Conservation (phyloP, 352 stramenopile species). For the Blastocystis sp. region DNA sequence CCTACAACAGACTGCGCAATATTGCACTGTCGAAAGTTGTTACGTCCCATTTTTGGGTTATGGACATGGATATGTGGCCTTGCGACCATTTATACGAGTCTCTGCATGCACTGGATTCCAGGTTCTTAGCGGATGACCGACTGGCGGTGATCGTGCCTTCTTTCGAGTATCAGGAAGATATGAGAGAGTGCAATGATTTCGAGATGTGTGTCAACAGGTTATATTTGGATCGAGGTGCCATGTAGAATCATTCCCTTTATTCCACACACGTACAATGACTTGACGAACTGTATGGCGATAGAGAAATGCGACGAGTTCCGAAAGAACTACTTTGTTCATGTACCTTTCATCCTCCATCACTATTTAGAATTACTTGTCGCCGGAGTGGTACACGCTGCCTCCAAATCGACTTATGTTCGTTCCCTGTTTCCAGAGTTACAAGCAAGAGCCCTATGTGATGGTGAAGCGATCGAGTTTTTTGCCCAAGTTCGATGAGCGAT, state of each 20-base stretch:
- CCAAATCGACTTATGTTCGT: neutral
- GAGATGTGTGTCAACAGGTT: neutral
- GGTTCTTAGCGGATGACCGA: neutral
- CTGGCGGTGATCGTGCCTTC: neutral
- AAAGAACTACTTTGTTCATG: neutral
- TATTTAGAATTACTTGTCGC: neutral
- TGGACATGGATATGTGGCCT: conserved; percentile 42
- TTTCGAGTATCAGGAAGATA: neutral
- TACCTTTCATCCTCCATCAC: neutral
- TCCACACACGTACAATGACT: neutral
- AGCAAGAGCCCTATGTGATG: conserved; percentile 62
- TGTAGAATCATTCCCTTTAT: neutral
- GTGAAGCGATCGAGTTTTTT: neutral
- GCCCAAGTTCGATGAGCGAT: conserved; percentile 61
- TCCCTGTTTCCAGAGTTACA: neutral
- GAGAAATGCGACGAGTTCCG: neutral
- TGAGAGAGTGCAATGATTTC: neutral
- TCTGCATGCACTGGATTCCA: neutral
- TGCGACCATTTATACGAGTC: neutral
- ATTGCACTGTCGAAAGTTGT: neutral
- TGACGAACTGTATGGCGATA: neutral
- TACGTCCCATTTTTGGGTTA: conserved; percentile 48
- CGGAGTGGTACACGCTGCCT: neutral
- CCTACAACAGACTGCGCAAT: conserved; percentile 28
- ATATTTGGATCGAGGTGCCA: neutral